phyloP scores from a whole-genome alignment of 495 filamentous ascomycete species.

The Hypoxylon subgilvum region DNA sequence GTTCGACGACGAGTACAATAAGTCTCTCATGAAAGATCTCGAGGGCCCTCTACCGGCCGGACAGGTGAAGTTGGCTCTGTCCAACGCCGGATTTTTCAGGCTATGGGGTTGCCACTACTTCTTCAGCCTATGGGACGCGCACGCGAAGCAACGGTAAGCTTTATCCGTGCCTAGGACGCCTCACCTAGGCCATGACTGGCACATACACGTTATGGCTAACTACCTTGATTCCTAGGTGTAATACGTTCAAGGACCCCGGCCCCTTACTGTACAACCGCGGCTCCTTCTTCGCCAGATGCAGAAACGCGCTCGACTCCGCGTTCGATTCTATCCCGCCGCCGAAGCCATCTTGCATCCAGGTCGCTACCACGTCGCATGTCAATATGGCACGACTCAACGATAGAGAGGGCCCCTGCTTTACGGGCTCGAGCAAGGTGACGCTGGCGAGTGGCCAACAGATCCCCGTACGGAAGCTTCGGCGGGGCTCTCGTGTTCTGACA shows the following conservation, averaged over 20 bases:
- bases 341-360: slow-evolving; percentile 30
- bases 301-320: slow-evolving; percentile 45
- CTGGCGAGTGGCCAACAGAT: slow-evolving; percentile 37
- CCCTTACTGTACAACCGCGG: slow-evolving; percentile 51
- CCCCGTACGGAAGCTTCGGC: slow-evolving; percentile 34
- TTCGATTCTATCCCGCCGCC: slow-evolving; percentile 51
- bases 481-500: slow-evolving; percentile 46
- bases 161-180: neutral
- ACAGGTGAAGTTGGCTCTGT: slow-evolving; percentile 47
- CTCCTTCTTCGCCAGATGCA: slow-evolving; percentile 45
- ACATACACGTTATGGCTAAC: neutral
- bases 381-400: slow-evolving; percentile 43
- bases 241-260: slow-evolving; percentile 55
- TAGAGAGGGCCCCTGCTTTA: slow-evolving; percentile 45
- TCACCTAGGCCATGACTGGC: neutral
- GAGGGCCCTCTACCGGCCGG: slow-evolving; percentile 37
- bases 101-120: slow-evolving; percentile 56
- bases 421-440: slow-evolving; percentile 40
- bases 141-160: slow-evolving; percentile 47
- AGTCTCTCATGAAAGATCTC: slow-evolving; percentile 48
- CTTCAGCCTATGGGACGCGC: slow-evolving; percentile 48
- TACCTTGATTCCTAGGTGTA: slow-evolving; percentile 39
- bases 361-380: slow-evolving; percentile 13
- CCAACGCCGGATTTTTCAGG: slow-evolving; percentile 32
- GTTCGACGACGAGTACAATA: slow-evolving; percentile 36